These are phyloP conservation scores for Ceratobasidium sp. DNA, from an alignment of 1,284 basidiomycete species.

Conservation along the genomic window DNA sequence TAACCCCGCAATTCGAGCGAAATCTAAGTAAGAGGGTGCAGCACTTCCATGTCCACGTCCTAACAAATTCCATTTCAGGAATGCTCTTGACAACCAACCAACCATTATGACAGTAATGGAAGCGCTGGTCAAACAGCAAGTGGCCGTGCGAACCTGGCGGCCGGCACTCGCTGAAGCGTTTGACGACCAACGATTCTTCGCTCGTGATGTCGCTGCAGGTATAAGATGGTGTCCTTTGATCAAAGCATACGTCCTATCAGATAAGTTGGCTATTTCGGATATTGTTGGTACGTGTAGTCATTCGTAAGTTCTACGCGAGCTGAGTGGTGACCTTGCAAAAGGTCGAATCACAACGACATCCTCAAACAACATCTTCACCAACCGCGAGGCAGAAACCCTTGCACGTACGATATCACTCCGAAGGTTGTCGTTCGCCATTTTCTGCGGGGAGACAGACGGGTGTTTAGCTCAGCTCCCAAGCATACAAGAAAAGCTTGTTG, in stretches of 20 bases:
- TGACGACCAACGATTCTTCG: constrained; percentile 88
- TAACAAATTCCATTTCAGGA: constrained; percentile 48
- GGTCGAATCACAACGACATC: constrained; percentile 85
- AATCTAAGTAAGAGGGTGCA: constrained; percentile 66
- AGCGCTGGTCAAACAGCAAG: constrained; percentile 80
- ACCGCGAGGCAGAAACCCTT: constrained; percentile 91
- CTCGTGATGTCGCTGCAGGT: constrained; percentile 64
- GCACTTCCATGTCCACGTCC: constrained; percentile 45
- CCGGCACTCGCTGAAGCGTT: constrained; percentile 80
- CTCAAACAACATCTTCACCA: constrained; percentile 96
- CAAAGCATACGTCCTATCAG: constrained; percentile 79
- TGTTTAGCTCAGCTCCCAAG: constrained; percentile 88
- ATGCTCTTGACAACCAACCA: constrained; percentile 74
- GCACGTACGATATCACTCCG: constrained; percentile 88
- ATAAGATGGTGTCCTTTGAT: constrained; percentile 80
- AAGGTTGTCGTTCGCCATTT: constrained; percentile 83
- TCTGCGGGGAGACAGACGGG: constrained; percentile 86
- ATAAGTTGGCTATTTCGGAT: constrained; percentile 87
- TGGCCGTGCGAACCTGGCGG: constrained; percentile 86
- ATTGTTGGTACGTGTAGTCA: constrained; percentile 68
- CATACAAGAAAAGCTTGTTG: constrained; percentile 96
- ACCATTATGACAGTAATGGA: constrained; percentile 70
- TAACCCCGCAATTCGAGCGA: constrained; percentile 68
- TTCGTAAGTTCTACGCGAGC: constrained; percentile 10
- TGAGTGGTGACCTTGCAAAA: constrained; percentile 41